Base-by-base conservation (phyloP, 371 early-diverging fungal genomes). In the Mortierella sp. region DNA sequence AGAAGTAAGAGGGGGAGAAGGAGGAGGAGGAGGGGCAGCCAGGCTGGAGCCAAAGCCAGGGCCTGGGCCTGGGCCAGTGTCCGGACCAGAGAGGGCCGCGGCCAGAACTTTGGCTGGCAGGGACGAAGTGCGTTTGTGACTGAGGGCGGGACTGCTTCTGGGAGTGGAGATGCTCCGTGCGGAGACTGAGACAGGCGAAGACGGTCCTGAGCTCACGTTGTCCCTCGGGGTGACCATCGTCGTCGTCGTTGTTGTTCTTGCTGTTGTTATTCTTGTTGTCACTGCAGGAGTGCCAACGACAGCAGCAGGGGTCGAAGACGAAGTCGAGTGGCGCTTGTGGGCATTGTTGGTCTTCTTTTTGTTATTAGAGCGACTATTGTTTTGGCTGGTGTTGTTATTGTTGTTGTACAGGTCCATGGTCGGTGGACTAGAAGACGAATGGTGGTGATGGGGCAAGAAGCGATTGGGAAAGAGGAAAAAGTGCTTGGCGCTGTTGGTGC, bases 111-210 rank as follows among this genome's bases (percentile, higher is more conserved):
- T 71, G 61, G 74, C 45, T n/a, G 82, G 82, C 58, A 81, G 55
- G 16, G 82, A 81, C 8, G 77, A 45, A 22, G 82, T 74, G 14
- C 82, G 70, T 31, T 71, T 81, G 82, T 81, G 82, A 77, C 66
- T 77, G 72, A 73, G 66, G 16, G 67, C 29, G 10, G 53, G 79
- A 79, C 68, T 75, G 68, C 68, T 45, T 71, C 67, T 75, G 68
- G 64, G 71, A 63, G 50, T 50, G 52, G 37, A 50, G 63, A 58
- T 29, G 63, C 34, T n/a, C 55, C 52, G 69, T 48, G 52, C 58
- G 58, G 58, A 34, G 34, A 34, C 19, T 31, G 58, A 58, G 34
- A 58, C 34, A 58, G 58, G 58, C 58, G 58, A 58, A 58, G 58
- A 58, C 58, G 29, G 29, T n/a, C n/a, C n/a, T n/a, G 50, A n/a